Evolutionary conservation across 208 protist species (phyloP).

Genomic region (Trypanosoma rangeli): DNA sequence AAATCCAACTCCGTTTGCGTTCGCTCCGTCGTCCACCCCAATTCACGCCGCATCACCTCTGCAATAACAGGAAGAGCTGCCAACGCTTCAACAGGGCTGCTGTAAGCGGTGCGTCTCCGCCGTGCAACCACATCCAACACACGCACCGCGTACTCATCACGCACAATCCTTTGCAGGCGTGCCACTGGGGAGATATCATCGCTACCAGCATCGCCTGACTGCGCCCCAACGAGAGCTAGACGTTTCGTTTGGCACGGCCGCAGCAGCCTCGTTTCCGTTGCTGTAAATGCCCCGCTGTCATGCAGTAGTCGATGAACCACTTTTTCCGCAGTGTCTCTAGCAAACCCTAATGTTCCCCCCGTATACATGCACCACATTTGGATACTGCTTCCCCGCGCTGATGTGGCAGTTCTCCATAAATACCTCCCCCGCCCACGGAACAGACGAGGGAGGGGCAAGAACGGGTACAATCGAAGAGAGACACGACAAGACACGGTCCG

Average conservation of each 20-base stretch:
- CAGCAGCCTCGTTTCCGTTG: conserved; percentile 10
- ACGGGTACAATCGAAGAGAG: conserved; percentile 52
- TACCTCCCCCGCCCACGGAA: conserved; percentile 49
- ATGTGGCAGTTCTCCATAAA: conserved; percentile 56
- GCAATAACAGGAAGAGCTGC: conserved; percentile 45
- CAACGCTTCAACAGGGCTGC: conserved; percentile 66
- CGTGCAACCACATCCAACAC: conserved; percentile 71
- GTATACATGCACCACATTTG: conserved; percentile 64
- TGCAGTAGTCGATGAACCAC: conserved; percentile 48
- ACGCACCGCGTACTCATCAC: conserved; percentile 59
- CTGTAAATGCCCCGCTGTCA: conserved; percentile 26
- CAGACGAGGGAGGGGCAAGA: conserved; percentile 30
- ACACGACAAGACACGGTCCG: conserved; percentile 56
- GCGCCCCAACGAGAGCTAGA: conserved; percentile 25
- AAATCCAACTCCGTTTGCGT: conserved; percentile 40
- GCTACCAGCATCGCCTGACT: conserved; percentile 1
- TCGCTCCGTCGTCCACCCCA: conserved; percentile 39
- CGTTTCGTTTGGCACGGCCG: conserved; percentile 35
- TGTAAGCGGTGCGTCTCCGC: conserved; percentile 68
- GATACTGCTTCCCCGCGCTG: conserved; percentile 18
- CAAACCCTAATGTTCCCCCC: conserved; percentile 54
- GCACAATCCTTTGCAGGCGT: conserved; percentile 29
- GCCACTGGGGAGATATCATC: conserved; percentile 9
- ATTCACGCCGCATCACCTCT: conserved; percentile 36
- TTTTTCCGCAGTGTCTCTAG: conserved; percentile 60